Conservation (phyloP, 352 stramenopile species). For the Phytophthora lateralis region DNA sequence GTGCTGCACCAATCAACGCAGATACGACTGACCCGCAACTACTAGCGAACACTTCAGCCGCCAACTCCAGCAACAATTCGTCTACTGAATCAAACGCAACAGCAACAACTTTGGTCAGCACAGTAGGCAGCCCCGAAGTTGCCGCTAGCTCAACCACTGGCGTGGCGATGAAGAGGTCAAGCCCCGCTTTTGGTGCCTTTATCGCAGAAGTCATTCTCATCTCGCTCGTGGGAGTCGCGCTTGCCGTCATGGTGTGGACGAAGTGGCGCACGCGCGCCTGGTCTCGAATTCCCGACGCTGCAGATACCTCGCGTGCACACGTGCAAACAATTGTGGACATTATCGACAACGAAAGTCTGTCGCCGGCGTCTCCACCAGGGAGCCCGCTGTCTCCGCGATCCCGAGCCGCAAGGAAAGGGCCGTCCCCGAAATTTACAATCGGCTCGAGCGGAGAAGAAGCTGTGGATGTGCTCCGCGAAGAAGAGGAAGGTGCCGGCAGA, state of each 20-base stretch:
- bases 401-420: constrained; percentile 27
- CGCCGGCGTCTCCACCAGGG: constrained; percentile 23
- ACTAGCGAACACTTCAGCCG: constrained; percentile 6
- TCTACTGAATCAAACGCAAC: constrained; percentile 21
- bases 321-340: constrained; percentile 31
- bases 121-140: constrained; percentile 1
- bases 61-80: constrained; percentile 18
- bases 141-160: constrained; percentile 7
- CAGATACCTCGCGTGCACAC: constrained; percentile 34
- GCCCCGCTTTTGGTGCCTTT: constrained; percentile 36
- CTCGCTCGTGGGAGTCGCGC: constrained; percentile 58
- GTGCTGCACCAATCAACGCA: constrained; percentile 7
- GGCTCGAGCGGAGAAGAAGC: constrained; percentile 50
- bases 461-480: constrained; percentile 23
- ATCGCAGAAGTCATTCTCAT: constrained; percentile 60
- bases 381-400: constrained; percentile 38
- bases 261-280: constrained; percentile 64
- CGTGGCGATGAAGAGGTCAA: constrained; percentile 21
- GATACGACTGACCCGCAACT: constrained; percentile 3
- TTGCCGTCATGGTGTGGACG: constrained; percentile 53
- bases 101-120: constrained; percentile 9
- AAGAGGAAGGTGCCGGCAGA: constrained; percentile 18
- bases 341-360: constrained; percentile 12
- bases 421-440: constrained; percentile 53
- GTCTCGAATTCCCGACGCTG: constrained; percentile 48